These are phyloP conservation scores for Hagleromyces aurorensis DNA, from an alignment of 805 yeast species.

Conservation along the genomic window DNA sequence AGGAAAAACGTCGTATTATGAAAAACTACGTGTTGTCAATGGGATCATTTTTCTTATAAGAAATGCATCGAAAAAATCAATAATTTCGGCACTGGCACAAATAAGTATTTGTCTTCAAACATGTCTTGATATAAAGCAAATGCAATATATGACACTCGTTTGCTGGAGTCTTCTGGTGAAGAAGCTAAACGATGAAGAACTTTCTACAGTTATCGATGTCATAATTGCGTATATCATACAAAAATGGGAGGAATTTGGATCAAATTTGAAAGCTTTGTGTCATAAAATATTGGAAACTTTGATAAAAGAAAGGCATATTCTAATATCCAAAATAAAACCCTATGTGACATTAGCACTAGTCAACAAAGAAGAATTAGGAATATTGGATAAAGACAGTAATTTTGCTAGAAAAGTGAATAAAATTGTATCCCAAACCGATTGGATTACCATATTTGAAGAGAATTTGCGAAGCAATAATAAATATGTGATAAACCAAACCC, in stretches of 20 bases:
- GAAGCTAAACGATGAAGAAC: constrained; percentile 46
- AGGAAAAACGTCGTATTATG: constrained; percentile 64
- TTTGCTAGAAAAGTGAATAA: constrained; percentile 39
- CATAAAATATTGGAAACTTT: constrained; percentile 39
- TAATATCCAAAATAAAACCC: constrained; percentile 20
- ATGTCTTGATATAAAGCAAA: constrained; percentile 53
- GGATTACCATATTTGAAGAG: constrained; percentile 21
- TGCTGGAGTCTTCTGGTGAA: constrained; percentile 62
- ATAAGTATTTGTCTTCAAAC: constrained; percentile 80
- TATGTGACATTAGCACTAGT: constrained; percentile 63
- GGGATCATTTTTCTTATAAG: constrained; percentile 66
- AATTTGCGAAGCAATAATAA: constrained; percentile 28
- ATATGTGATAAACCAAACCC: constrained; percentile 64
- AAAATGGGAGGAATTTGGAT: constrained; percentile 47
- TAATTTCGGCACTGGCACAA: constrained; percentile 71
- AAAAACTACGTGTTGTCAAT: constrained; percentile 59
- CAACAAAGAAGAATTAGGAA: constrained; percentile 46
- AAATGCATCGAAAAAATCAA: constrained; percentile 40
- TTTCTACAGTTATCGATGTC: constrained; percentile 63
- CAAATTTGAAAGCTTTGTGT: constrained; percentile 43
- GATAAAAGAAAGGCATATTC: constrained; percentile 15
- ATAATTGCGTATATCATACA: constrained; percentile 67
- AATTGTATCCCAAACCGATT: constrained; percentile 17
- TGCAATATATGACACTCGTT: constrained; percentile 53
- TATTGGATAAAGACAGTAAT: constrained; percentile 43